Evolutionary conservation across 345 rosid genomes (phyloP).

Genomic region (Camelina sativa): DNA sequence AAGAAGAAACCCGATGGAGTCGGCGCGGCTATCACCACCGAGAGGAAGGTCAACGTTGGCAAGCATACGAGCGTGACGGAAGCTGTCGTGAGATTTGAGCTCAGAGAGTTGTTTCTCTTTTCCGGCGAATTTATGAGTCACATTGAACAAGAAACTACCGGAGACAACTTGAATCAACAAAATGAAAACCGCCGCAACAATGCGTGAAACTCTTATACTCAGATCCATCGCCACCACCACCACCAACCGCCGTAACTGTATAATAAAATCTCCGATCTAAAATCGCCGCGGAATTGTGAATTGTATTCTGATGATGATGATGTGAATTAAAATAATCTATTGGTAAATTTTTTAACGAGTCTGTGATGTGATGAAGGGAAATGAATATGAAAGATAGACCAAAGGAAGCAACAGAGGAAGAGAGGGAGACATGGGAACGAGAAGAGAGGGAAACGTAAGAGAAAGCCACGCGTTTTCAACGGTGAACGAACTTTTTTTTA

Average conservation of each 20-base stretch:
- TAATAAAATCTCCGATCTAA: not conserved
- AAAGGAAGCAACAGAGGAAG: slow-evolving; percentile 38
- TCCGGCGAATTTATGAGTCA: slow-evolving; percentile 71
- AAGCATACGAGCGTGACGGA: slow-evolving; percentile 75
- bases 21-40: slow-evolving; percentile 85
- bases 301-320: not conserved
- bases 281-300: not conserved
- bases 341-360: not conserved
- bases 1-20: slow-evolving; percentile 60
- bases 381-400: slow-evolving; percentile 8
- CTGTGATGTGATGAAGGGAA: not conserved
- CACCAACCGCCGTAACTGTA: not conserved
- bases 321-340: no score
- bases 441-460: slow-evolving; percentile 39
- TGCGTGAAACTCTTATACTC: slow-evolving; percentile 20
- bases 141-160: slow-evolving; percentile 59
- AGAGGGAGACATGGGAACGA: slow-evolving; percentile 42
- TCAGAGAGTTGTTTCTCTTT: slow-evolving; percentile 51
- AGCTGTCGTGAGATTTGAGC: slow-evolving; percentile 68
- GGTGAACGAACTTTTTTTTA: slow-evolving; percentile 1
- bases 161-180: slow-evolving; percentile 42
- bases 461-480: slow-evolving; percentile 40
- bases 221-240: slow-evolving; percentile 45
- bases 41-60: slow-evolving; percentile 60
- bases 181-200: slow-evolving; percentile 33